Evolutionary conservation across 331 rosid genomes (phyloP).

Genomic region (Acacia concinna): DNA sequence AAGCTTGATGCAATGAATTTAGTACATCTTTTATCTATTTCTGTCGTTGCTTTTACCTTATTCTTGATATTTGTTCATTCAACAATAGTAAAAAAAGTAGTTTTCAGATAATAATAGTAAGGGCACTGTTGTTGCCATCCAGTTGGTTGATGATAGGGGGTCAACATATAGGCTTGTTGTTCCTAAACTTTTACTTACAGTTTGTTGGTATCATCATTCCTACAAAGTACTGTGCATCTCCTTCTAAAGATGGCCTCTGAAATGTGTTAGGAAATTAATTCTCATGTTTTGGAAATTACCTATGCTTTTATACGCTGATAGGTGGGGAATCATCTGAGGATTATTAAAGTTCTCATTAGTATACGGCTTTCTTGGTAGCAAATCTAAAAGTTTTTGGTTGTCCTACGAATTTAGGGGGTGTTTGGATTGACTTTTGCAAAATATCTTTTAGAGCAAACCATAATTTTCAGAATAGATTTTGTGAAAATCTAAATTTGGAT

Average conservation of each 20-base stretch:
- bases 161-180: background rate
- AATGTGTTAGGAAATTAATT: background rate
- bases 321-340: background rate
- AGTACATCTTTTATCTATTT: background rate
- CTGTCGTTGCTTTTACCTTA: background rate
- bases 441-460: too few species aligned
- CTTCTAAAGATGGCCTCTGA: conserved; percentile 4
- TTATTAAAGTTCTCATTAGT: background rate
- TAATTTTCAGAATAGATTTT: too few species aligned
- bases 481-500: too few species aligned
- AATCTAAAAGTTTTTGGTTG: conserved; percentile 1
- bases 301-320: background rate
- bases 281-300: background rate
- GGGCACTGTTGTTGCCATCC: background rate
- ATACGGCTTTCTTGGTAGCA: background rate
- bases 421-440: too few species aligned
- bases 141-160: background rate
- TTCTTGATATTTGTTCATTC: background rate
- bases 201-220: background rate
- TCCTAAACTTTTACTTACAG: background rate
- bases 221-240: background rate
- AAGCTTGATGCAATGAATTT: background rate
- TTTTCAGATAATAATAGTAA: background rate
- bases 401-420: too few species aligned
- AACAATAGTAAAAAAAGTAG: background rate